Evolutionary conservation across 1,284 basidiomycete genomes (phyloP), one percentile per base, ranked within the genome.

Genomic region (Phenoliferia sp.): DNA sequence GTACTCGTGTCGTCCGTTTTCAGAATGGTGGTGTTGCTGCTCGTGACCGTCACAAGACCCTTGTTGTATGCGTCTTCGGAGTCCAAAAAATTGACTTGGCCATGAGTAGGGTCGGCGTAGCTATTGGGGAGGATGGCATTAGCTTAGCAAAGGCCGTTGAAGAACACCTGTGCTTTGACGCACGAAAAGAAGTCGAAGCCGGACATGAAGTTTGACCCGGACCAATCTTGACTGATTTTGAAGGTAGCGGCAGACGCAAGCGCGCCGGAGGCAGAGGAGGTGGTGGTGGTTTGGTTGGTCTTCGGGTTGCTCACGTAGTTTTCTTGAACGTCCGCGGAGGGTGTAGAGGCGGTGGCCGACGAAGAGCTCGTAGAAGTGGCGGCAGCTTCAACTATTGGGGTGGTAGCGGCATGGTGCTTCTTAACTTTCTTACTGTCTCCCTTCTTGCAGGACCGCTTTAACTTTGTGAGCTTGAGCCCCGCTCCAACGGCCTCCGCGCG

Each of bases 31-130:
- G 90, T 85, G 17, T 32, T 33, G 26, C 89, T 89, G 17, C 82
- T 84, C 29, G 76, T 92, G 73, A 92, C 83, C 73, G 82, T 86
- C 1, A 87, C 85, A 44, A 90, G 82, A 5, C 82, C 81, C 44
- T 83, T 80, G 16, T 77, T 72, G 59, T 79, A 78, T 2, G 87
- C 87, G 33, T 82, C 78, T 6, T 79, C 75, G 67, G 79, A 77
- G 59, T 76, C 78, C 70, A 84, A 79, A 77, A 85, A 90, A 58
- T 83, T 80, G 52, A 89, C 88, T 69, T 78, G 80, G 75, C 92
- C 93, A 77, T 90, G 81, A 0, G 92, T 96, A 0, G 93, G 90
- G 80, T 95, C 93, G n/a, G 54, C 28, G n/a, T 28, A 55, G 54
- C 50, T 59, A 29, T n/a, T n/a, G n/a, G n/a, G n/a, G n/a, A n/a